phyloP scores from a whole-genome alignment of 768 basidiomycete genomes.

The Mycena maculata region DNA sequence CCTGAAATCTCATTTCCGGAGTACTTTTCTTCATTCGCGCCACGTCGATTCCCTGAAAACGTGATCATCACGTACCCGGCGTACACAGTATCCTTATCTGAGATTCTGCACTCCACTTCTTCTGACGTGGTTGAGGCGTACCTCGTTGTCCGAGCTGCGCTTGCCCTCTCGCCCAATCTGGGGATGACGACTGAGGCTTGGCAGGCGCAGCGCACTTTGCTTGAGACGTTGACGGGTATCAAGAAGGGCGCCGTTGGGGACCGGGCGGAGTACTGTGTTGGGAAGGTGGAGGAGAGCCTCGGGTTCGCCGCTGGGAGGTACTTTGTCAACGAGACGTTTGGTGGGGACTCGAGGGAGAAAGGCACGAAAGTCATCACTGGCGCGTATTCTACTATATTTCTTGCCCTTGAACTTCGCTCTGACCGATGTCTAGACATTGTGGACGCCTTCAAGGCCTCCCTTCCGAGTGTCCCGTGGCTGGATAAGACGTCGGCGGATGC shows the following conservation, averaged over 20 bases:
- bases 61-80: conserved; percentile 88
- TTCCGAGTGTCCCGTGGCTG: conserved; percentile 89
- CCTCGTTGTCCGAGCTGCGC: conserved; percentile 80
- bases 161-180: conserved; percentile 75
- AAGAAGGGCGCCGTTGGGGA: conserved; percentile 89
- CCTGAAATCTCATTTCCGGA: conserved; percentile 83
- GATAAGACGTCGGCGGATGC: conserved; percentile 83
- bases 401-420: not conserved
- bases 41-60: conserved; percentile 77
- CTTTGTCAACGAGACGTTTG: conserved; percentile 89
- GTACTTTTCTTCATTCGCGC: conserved; percentile 90
- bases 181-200: conserved; percentile 83
- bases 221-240: conserved; percentile 82
- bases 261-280: conserved; percentile 86
- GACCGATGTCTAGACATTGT: conserved; percentile 70
- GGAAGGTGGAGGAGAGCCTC: conserved; percentile 73
- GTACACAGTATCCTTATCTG: conserved; percentile 74
- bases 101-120: conserved; percentile 74
- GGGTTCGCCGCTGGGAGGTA: conserved; percentile 93
- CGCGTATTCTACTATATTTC: conserved; percentile 43
- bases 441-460: conserved; percentile 81
- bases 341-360: conserved; percentile 80
- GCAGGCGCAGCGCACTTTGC: conserved; percentile 75
- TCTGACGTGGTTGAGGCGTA: conserved; percentile 87
- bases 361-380: conserved; percentile 87